Evolutionary conservation across 345 rosid species (phyloP).

Genomic region (Hypericum perforatum): DNA sequence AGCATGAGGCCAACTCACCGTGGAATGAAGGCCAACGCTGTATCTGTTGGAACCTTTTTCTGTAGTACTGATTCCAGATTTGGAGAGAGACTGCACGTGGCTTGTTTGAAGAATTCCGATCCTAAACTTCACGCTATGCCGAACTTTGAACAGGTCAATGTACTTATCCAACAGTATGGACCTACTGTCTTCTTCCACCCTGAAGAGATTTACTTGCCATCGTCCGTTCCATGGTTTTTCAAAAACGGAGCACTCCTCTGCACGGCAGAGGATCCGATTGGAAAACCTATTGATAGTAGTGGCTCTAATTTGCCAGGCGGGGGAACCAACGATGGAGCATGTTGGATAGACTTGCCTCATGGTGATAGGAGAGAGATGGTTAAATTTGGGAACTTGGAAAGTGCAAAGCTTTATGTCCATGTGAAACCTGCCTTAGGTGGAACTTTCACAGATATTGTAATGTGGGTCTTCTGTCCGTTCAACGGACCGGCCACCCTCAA

Average conservation of each 20-base stretch:
- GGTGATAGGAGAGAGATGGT: constrained; percentile 24
- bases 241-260: constrained; percentile 49
- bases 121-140: constrained; percentile 62
- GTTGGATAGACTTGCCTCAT: constrained; percentile 64
- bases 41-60: constrained; percentile 65
- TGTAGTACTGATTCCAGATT: constrained; percentile 34
- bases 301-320: constrained; percentile 71
- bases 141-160: constrained; percentile 53
- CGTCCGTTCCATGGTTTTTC: constrained; percentile 59
- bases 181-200: constrained; percentile 66
- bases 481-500: constrained; percentile 83
- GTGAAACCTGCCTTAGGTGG: constrained; percentile 83
- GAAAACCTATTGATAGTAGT: constrained; percentile 34
- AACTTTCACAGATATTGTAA: constrained; percentile 64
- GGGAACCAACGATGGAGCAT: constrained; percentile 50
- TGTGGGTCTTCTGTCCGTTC: constrained; percentile 90
- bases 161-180: constrained; percentile 55
- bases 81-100: constrained; percentile 28
- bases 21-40: constrained; percentile 59
- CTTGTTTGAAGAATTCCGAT: constrained; percentile 60
- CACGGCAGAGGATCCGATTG: constrained; percentile 24
- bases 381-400: constrained; percentile 52
- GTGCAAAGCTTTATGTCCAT: constrained; percentile 67
- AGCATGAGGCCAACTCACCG: constrained; percentile 51
- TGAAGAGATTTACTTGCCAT: constrained; percentile 53